phyloP scores from a whole-genome alignment of 768 basidiomycete species.

The Cytidiella melzeri region DNA sequence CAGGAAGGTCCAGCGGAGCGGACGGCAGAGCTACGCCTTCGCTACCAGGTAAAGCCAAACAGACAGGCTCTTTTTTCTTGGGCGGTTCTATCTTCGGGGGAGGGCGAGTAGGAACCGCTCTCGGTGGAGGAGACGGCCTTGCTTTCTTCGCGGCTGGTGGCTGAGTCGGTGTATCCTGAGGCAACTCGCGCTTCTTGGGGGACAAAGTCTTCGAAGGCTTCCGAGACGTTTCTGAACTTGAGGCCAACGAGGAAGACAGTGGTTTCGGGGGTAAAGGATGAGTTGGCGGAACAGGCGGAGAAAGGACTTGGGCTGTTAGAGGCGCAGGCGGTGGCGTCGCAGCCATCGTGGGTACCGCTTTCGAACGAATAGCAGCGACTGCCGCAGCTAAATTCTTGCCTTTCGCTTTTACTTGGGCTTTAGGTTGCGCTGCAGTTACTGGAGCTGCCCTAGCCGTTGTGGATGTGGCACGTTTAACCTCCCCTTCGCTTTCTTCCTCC shows the following conservation, averaged over 20 bases:
- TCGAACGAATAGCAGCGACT: neutral
- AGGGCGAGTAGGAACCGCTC: neutral
- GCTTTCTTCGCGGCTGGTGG: constrained; percentile 12
- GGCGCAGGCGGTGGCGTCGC: constrained; percentile 1
- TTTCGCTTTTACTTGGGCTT: neutral
- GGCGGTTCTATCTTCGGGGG: neutral
- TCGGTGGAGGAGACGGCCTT: constrained; percentile 6
- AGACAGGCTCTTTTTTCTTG: constrained; percentile 1
- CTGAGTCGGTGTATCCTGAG: constrained; percentile 9
- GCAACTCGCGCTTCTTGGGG: constrained; percentile 16
- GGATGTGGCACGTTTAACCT: constrained; percentile 15
- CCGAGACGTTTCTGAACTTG: neutral
- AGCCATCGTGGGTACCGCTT: neutral
- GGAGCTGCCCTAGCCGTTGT: neutral
- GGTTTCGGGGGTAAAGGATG: constrained; percentile 6
- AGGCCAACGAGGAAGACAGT: neutral
- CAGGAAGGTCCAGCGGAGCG: constrained; percentile 3
- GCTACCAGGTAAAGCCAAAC: constrained; percentile 15
- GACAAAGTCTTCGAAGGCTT: constrained; percentile 1
- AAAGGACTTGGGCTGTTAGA: neutral
- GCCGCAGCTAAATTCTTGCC: neutral
- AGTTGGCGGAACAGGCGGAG: constrained; percentile 2
- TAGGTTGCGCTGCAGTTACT: neutral
- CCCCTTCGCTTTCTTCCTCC: constrained; percentile 23
- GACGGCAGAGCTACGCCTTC: neutral